Percentiles rank a stretch among this genome's conserved stretches.
phyloP scores from a whole-genome alignment of 2,329 filamentous ascomycete genomes.

The Sclerotinia sclerotiorum region DNA sequence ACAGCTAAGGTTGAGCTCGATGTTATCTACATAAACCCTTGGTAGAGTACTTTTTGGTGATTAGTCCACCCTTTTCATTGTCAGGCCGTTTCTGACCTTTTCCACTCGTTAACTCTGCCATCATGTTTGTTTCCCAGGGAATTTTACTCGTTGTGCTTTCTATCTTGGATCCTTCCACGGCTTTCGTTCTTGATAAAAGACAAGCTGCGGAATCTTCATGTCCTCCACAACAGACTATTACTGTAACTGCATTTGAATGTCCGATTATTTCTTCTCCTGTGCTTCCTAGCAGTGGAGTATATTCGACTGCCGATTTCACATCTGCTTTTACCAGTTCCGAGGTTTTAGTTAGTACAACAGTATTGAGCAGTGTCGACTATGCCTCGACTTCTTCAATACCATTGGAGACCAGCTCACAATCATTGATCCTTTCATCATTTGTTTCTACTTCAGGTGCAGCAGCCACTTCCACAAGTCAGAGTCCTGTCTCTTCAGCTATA shows the following conservation, averaged over 20 bases:
- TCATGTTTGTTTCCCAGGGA: conserved; percentile 1
- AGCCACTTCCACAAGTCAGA: conserved; percentile 2
- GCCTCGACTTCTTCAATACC: neutral
- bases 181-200: conserved; percentile 12
- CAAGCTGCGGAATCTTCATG: neutral
- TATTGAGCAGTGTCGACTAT: neutral
- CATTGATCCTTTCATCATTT: neutral
- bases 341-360: neutral
- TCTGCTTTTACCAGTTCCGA: conserved; percentile 4
- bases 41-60: neutral
- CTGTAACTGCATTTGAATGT: conserved; percentile 9
- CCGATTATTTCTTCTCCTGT: conserved; percentile 7
- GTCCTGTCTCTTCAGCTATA: neutral
- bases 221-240: conserved; percentile 11
- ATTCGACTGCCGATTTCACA: conserved; percentile 9
- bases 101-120: neutral
- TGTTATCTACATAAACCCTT: conserved; percentile 2
- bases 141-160: conserved; percentile 6
- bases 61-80: neutral
- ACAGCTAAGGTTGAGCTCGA: neutral
- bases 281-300: neutral
- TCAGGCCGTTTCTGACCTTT: neutral
- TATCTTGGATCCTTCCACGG: conserved; percentile 5
- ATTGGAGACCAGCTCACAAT: neutral
- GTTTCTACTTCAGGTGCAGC: neutral